Percentiles rank a stretch among this genome's conserved stretches.
Conservation (phyloP, 371 early-diverging fungal species). For the Mortierella polycephala region DNA sequence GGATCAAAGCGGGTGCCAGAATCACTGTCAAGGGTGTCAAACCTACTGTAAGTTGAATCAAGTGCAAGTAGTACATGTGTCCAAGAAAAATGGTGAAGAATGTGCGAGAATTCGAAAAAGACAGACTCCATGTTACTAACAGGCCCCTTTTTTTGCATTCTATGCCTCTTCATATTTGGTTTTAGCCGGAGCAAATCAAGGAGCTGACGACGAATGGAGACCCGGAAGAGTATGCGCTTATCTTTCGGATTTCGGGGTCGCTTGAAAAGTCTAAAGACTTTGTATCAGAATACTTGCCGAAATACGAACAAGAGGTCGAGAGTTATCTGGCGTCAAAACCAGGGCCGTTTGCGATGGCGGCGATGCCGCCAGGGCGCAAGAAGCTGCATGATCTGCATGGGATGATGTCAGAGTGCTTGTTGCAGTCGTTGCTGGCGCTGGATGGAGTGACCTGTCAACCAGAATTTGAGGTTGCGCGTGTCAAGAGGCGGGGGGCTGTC, state of each 20-base stretch:
- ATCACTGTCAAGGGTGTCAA: conserved; percentile 64
- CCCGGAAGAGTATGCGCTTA: conserved; percentile 56
- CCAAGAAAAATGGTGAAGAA: neutral
- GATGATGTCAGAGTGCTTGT: conserved; percentile 65
- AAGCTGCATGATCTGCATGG: conserved; percentile 64
- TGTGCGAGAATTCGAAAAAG: neutral
- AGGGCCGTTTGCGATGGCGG: conserved; percentile 23
- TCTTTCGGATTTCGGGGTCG: conserved; percentile 47
- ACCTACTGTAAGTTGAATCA: conserved; percentile 61
- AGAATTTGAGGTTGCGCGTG: conserved; percentile 68
- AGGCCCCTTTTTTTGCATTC: neutral
- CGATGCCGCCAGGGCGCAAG: conserved; percentile 55
- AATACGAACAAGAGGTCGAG: conserved; percentile 40
- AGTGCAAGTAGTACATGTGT: neutral
- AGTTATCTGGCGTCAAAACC: conserved; percentile 28
- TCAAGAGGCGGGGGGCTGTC: conserved; percentile 69
- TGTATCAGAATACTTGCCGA: conserved; percentile 31
- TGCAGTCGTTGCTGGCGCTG: conserved; percentile 66
- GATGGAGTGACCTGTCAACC: conserved; percentile 68
- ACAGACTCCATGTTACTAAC: neutral
- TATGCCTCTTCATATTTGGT: neutral
- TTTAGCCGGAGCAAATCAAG: conserved; percentile 54
- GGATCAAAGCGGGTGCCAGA: conserved; percentile 62
- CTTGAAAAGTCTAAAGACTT: conserved; percentile 37
- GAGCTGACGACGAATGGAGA: conserved; percentile 61